Percentiles rank a stretch among this genome's conserved stretches.
Conservation (phyloP, 1,284 basidiomycete genomes). For the Cryptococcus sp. region DNA sequence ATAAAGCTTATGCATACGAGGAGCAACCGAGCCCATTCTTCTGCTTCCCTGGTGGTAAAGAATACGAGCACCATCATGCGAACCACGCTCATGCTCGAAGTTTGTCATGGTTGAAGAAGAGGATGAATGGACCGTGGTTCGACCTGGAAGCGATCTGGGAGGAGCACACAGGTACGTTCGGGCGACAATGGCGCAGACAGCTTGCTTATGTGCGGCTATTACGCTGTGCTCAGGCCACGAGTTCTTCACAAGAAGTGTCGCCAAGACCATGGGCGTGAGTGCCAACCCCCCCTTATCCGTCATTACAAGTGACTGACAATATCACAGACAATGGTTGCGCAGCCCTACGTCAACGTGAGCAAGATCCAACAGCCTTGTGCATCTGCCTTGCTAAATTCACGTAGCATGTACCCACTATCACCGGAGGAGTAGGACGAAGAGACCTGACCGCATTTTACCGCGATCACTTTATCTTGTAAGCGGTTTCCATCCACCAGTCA, state of each 20-base stretch:
- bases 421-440: conserved; percentile 61
- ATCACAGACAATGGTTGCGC: conserved; percentile 19
- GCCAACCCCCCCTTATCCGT: background rate
- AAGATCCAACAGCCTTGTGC: background rate
- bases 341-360: conserved; percentile 32
- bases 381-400: background rate
- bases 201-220: background rate
- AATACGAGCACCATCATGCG: conserved; percentile 9
- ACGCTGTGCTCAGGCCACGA: conserved; percentile 14
- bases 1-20: conserved; percentile 8
- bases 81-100: conserved; percentile 11
- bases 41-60: conserved; percentile 6
- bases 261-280: conserved; percentile 36
- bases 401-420: conserved; percentile 32
- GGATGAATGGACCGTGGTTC: conserved; percentile 13
- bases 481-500: background rate
- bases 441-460: conserved; percentile 59
- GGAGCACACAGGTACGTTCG: conserved; percentile 9
- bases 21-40: conserved; percentile 2
- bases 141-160: conserved; percentile 16
- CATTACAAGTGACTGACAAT: background rate
- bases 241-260: conserved; percentile 31
- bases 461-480: conserved; percentile 45
- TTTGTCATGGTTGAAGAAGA: conserved; percentile 13
- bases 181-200: background rate